phyloP scores from a whole-genome alignment of 1,139 yeast genomes.

The Diutina neorugosa region DNA sequence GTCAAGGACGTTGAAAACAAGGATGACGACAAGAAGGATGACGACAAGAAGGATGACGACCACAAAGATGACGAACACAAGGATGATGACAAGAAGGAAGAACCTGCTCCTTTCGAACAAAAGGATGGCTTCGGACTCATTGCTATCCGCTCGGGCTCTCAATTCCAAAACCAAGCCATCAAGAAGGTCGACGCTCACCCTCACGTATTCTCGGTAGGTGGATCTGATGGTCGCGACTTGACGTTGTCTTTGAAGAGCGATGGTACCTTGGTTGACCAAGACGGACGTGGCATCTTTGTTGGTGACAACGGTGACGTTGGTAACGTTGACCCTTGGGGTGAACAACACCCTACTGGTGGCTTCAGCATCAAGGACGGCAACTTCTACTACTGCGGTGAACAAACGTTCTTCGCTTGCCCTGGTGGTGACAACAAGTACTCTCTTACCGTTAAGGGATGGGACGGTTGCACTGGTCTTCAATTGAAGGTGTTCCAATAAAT shows the following conservation, averaged over 20 bases:
- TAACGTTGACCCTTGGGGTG: conserved; percentile 4
- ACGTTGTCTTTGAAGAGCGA: background rate
- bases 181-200: conserved; percentile 2
- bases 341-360: conserved; percentile 1
- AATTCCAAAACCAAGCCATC: background rate
- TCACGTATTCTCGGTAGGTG: conserved; percentile 3
- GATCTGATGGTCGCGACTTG: conserved; percentile 1
- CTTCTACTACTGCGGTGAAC: background rate
- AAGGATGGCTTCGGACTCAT: background rate
- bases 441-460: conserved; percentile 1
- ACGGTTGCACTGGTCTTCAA: conserved; percentile 2
- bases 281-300: background rate
- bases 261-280: background rate
- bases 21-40: background rate
- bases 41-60: background rate
- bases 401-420: background rate
- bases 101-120: background rate
- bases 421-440: background rate
- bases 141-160: background rate
- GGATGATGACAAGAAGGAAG: background rate
- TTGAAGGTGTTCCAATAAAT: background rate
- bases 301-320: conserved; percentile 4
- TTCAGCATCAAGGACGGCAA: conserved; percentile 1
- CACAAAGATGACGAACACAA: background rate
- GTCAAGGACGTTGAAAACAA: background rate